Evolutionary conservation across 208 protist genomes (phyloP).

Genomic region (Spongospora subterranea): DNA sequence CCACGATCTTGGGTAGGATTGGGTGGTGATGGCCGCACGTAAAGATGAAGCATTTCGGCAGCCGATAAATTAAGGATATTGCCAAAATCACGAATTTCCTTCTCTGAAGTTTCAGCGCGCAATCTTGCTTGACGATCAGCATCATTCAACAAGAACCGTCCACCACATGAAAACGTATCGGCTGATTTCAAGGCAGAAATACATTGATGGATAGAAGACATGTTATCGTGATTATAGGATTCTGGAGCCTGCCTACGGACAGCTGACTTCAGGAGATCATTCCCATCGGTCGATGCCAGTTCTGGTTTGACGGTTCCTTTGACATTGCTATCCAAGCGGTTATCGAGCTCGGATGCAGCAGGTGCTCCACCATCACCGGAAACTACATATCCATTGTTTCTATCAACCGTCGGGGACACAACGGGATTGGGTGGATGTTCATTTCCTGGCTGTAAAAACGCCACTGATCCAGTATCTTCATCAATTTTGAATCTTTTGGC

Average conservation of each 20-base stretch:
- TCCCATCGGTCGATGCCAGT: neutral
- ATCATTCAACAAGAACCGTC: conserved; percentile 37
- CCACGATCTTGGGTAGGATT: conserved; percentile 8
- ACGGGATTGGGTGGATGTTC: neutral
- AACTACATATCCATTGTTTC: neutral
- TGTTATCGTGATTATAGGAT: neutral
- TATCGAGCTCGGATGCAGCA: neutral
- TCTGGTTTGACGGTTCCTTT: neutral
- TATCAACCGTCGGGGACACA: neutral
- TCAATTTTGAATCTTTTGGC: neutral
- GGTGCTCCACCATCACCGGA: neutral
- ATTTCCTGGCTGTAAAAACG: too few relatives aligned
- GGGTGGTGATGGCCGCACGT: neutral
- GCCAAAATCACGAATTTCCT: neutral
- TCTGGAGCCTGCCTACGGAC: neutral
- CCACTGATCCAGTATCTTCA: neutral
- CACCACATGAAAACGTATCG: conserved; percentile 21
- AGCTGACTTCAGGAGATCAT: neutral
- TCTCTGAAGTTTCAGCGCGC: neutral
- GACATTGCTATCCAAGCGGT: neutral
- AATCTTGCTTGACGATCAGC: neutral
- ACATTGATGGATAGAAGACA: neutral
- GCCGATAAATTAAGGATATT: neutral
- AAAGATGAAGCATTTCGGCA: neutral
- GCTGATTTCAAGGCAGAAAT: neutral